Conservation (phyloP, 768 basidiomycete species). For the Phlegmacium glaucopus region DNA sequence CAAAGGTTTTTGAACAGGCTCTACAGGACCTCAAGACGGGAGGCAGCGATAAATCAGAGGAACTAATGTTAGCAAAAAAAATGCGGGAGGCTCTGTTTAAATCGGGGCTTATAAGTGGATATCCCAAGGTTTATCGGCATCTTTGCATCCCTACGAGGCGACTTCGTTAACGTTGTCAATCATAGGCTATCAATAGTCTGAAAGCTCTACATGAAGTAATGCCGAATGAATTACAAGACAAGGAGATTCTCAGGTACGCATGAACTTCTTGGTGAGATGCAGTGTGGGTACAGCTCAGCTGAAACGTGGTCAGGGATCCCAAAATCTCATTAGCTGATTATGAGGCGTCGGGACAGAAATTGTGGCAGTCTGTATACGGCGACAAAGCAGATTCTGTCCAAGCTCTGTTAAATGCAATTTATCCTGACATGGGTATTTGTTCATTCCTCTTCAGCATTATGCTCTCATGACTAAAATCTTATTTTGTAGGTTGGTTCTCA, state of each 20-base stretch:
- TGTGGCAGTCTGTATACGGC: slow-evolving; percentile 53
- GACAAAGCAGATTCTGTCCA: slow-evolving; percentile 49
- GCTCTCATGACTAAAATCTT: neutral
- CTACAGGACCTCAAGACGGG: slow-evolving; percentile 34
- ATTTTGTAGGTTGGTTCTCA: slow-evolving; percentile 46
- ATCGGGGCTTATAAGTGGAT: slow-evolving; percentile 53
- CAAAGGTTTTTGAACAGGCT: slow-evolving; percentile 49
- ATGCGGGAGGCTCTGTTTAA: slow-evolving; percentile 65
- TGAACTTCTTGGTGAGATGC: neutral
- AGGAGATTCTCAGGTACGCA: slow-evolving; percentile 40
- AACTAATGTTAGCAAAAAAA: slow-evolving; percentile 45
- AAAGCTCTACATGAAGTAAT: slow-evolving; percentile 46
- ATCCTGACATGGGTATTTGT: slow-evolving; percentile 65
- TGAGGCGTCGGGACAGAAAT: slow-evolving; percentile 34
- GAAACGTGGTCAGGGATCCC: slow-evolving; percentile 31
- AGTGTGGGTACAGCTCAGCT: too few species aligned
- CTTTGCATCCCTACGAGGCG: neutral
- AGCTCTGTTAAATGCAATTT: slow-evolving; percentile 42
- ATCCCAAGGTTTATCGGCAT: slow-evolving; percentile 43
- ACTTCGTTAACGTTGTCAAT: neutral
- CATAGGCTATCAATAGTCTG: slow-evolving; percentile 57
- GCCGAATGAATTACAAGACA: slow-evolving; percentile 51
- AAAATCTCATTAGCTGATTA: slow-evolving; percentile 41
- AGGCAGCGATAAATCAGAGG: slow-evolving; percentile 19
- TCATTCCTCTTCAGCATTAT: too few species aligned